Evolutionary conservation across 129 eudicot species (phyloP), one percentile per base, ranked within the genome.

Genomic region (Escallonia rubra): DNA sequence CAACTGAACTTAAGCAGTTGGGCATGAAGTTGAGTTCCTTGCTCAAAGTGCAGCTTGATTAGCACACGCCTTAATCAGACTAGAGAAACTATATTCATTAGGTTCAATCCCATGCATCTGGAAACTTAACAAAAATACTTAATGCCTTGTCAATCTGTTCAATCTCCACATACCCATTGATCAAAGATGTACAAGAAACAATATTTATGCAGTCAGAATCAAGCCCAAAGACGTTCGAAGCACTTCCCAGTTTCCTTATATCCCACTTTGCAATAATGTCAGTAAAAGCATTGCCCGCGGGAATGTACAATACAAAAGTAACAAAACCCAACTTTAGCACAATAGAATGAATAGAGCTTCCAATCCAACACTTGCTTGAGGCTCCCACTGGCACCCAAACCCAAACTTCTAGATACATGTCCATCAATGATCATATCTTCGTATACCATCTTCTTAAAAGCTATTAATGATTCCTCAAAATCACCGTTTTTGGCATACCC

Each of bases 1-100:
- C 71, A 70, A 52, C 75, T 75, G 59, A 59, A 65, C 65, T 82
- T 82, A 5, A 63, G 59, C 64, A 72, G 76, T 41, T 71, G 68
- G 55, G 87, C 87, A 61, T 82, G 87, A 67, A 82, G 75, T 55
- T 82, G 84, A 10, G 75, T 49, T 7, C 84, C 87, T 58, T 78
- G 84, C 61, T 82, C 84, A n/a, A 23, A 82, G 87, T 44, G 81
- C 64, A 59, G 84, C 87, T 4, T 75, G 84, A 57, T 75, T 75
- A 52, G 87, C 79, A 60, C 87, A 82, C 7, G 81, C 81, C 73
- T 79, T 78, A 40, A 82, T 49, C 71, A 82, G 72, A 75, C 87
- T 79, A 45, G 84, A 82, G 68, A 78, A 82, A 0, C 84, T 82
- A 16, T 67, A 82, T 65, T 78, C 84, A 16, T 78, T 79, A 45